phyloP scores from a whole-genome alignment of 1,139 yeast genomes.

The Blastobotrys ciferrii region DNA sequence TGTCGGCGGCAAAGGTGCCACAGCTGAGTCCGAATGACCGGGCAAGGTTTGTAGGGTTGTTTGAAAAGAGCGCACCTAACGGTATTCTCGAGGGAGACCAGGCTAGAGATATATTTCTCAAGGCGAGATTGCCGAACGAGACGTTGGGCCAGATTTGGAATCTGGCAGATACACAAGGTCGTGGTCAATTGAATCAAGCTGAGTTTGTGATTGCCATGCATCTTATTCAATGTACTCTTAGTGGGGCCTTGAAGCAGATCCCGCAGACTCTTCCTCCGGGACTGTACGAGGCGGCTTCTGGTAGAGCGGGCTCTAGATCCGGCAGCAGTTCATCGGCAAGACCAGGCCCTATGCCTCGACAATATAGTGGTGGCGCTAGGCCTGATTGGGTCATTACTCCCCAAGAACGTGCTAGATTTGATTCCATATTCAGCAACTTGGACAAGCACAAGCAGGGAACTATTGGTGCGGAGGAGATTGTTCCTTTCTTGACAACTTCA shows the following conservation, averaged over 20 bases:
- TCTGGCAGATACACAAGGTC: constrained; percentile 71
- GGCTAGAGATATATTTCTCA: constrained; percentile 82
- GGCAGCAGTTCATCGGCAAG: constrained; percentile 11
- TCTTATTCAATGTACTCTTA: constrained; percentile 76
- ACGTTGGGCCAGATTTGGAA: constrained; percentile 87
- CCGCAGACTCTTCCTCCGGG: constrained; percentile 67
- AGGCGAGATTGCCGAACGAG: constrained; percentile 77
- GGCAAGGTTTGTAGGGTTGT: constrained; percentile 69
- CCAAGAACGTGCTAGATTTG: constrained; percentile 74
- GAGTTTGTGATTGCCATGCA: constrained; percentile 95
- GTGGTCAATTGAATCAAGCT: constrained; percentile 67
- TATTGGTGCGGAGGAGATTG: constrained; percentile 70
- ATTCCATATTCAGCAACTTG: constrained; percentile 69
- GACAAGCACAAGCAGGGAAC: constrained; percentile 65
- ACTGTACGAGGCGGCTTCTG: constrained; percentile 27
- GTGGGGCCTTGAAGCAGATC: constrained; percentile 61
- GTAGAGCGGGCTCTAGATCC: constrained; percentile 24
- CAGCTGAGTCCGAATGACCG: constrained; percentile 64
- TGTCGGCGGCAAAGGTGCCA: constrained; percentile 46
- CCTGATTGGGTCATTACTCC: constrained; percentile 45
- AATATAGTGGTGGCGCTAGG: constrained; percentile 22
- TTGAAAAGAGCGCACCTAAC: constrained; percentile 61
- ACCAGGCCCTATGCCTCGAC: constrained; percentile 23
- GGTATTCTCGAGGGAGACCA: constrained; percentile 66
- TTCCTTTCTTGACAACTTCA: constrained; percentile 84